Percentiles rank a stretch among this genome's conserved stretches.
These are phyloP conservation scores for Tetracladium maxilliforme DNA, from an alignment of 2,329 filamentous ascomycete genomes.

Conservation along the genomic window DNA sequence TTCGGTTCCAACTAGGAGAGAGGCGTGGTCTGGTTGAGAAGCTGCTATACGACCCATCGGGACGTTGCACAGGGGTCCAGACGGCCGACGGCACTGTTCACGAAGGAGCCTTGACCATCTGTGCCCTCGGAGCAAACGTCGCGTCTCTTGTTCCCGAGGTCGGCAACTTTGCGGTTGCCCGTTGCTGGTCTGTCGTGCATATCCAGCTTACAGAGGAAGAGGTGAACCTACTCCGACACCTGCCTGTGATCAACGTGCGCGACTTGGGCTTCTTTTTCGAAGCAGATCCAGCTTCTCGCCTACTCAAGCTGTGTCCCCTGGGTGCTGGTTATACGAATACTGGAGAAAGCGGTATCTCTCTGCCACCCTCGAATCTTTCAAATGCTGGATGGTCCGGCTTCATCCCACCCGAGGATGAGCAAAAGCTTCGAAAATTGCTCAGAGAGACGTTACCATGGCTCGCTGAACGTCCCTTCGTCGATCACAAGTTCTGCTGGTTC, in stretches of 20 bases:
- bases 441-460: slow-evolving; percentile 28
- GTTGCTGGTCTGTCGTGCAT: slow-evolving; percentile 34
- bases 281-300: slow-evolving; percentile 29
- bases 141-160: slow-evolving; percentile 25
- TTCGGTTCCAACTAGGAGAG: slow-evolving; percentile 21
- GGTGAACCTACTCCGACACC: slow-evolving; percentile 25
- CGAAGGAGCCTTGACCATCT: slow-evolving; percentile 20
- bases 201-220: slow-evolving; percentile 30
- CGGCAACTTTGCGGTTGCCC: slow-evolving; percentile 24
- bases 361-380: slow-evolving; percentile 20
- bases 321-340: slow-evolving; percentile 33
- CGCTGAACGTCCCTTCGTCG: slow-evolving; percentile 28
- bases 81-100: slow-evolving; percentile 16
- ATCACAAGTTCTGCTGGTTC: slow-evolving; percentile 34
- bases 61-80: too few relatives aligned
- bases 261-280: slow-evolving; percentile 39
- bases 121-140: slow-evolving; percentile 26
- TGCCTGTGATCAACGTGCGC: slow-evolving; percentile 31
- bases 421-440: slow-evolving; percentile 25
- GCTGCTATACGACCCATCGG: slow-evolving; percentile 20
- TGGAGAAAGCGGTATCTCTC: slow-evolving; percentile 21
- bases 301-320: slow-evolving; percentile 34
- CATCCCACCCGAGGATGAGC: slow-evolving; percentile 29
- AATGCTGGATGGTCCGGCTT: too few relatives aligned
- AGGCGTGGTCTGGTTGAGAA: slow-evolving; percentile 17